These are phyloP conservation scores for Scutellaria galericulata DNA, from an alignment of 257 asterid species.

Conservation along the genomic window DNA sequence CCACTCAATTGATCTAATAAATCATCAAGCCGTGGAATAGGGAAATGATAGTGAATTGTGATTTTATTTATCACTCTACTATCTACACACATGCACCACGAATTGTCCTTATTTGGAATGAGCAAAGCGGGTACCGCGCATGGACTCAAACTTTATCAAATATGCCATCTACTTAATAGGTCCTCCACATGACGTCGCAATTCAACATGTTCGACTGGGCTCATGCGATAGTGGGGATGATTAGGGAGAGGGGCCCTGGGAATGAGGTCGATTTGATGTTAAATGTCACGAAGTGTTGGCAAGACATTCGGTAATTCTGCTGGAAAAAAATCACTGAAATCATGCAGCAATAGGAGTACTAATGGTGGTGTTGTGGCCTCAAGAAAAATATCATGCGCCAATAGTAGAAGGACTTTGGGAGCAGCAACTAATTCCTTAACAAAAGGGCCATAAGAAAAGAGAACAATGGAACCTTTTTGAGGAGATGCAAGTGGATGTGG, in stretches of 20 bases:
- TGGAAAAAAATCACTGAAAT: neutral
- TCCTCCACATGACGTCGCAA: neutral
- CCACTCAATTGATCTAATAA: too few species aligned
- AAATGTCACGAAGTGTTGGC: neutral
- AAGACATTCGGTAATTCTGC: neutral
- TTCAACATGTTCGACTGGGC: neutral
- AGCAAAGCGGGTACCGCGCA: too few species aligned
- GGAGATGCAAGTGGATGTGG: neutral
- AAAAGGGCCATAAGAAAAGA: too few species aligned
- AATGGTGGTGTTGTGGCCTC: neutral
- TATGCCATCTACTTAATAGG: neutral
- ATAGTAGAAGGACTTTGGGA: neutral
- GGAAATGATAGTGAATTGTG: too few species aligned
- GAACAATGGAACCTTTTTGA: neutral
- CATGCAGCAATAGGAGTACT: neutral
- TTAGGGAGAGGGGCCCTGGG: neutral
- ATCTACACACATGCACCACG: too few species aligned
- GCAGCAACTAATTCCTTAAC: neutral
- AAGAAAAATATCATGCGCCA: neutral
- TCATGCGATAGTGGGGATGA: neutral
- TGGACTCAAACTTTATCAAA: neutral
- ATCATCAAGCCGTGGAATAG: too few species aligned
- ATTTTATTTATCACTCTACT: too few species aligned
- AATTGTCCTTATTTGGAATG: too few species aligned
- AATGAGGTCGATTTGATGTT: neutral